Base-by-base conservation (phyloP, 805 yeast genomes). In the Myxozyma kluyveri region DNA sequence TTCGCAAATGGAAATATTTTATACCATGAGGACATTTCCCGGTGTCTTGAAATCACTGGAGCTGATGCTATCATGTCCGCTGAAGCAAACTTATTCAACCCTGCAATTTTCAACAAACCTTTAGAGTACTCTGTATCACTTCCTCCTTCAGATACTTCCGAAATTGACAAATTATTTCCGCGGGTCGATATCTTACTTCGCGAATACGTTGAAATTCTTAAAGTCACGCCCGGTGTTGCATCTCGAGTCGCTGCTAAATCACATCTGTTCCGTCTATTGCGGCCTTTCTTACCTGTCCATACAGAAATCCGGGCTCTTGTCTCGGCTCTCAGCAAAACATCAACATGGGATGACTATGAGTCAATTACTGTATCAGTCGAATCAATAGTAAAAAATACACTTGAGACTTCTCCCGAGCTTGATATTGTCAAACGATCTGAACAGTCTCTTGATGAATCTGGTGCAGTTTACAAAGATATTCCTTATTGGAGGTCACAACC, bases 401-500 rank as follows among this genome's bases (percentile, higher is more conserved):
- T 75, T 57, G 67, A 68, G 3, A 71, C 77, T 44, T 75, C 72
- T 1, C 74, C 81, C 49, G 96, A 87, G 62, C 69, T 64, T 4
- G 96, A 88, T 63, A 68, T 64, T 3, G 75, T 85, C 0, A 71
- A 69, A 0, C 37, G 42, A 18, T 42, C 54, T 12, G 72, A 69
- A 5, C 88, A 89, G 0, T 79, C 77, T 4, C 61, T 64, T 33
- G 81, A 81, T 60, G 64, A 69, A 22, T 85, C 95, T 90, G 96
- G 95, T 43, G 96, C 95, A 0, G 62, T 75, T 12, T 91, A 93
- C 67, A 81, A 82, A 66, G 78, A 76, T 3, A 80, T 91, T 14
- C 98, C 99, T 1, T 89, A 85, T 67, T 91, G 98, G 98, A 78
- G 98, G 63, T 83, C 96, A 59, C 99, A 91, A 70, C 99, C 99